phyloP scores from a whole-genome alignment of 2,329 filamentous ascomycete species.

The Leptographium radiaticola region DNA sequence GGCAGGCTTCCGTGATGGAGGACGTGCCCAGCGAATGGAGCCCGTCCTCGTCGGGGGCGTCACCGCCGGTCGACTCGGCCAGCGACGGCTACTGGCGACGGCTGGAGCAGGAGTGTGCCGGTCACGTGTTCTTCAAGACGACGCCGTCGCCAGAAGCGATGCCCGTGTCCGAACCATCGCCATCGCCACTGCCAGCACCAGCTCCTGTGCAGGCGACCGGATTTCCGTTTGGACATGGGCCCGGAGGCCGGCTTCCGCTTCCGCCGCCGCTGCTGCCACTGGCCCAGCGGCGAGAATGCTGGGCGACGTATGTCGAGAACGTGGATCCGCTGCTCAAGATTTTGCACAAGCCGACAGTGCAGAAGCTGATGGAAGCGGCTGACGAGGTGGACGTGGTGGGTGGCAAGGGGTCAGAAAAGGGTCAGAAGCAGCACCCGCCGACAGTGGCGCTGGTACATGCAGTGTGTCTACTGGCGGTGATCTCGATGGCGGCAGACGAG shows the following conservation, averaged over 20 bases:
- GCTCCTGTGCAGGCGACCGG: neutral
- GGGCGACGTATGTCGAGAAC: conserved; percentile 4
- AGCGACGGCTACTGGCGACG: neutral
- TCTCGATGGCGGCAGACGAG: conserved; percentile 44
- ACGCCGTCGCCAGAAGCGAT: neutral
- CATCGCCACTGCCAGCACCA: neutral
- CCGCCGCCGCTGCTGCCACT: neutral
- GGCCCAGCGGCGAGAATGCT: conserved; percentile 3
- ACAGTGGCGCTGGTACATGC: conserved; percentile 51
- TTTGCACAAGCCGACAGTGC: conserved; percentile 5
- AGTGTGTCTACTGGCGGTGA: conserved; percentile 43
- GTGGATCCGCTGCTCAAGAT: conserved; percentile 6
- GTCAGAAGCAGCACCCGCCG: conserved; percentile 20
- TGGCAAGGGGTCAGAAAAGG: too few species aligned
- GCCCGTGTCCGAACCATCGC: neutral
- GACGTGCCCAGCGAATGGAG: neutral
- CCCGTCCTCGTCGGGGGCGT: neutral
- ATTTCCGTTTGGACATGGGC: neutral
- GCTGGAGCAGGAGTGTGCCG: conserved; percentile 1
- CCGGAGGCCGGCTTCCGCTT: neutral
- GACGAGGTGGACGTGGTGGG: neutral
- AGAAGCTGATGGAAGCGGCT: neutral
- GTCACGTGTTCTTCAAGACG: neutral
- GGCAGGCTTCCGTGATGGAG: neutral
- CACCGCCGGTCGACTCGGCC: neutral